Conservation (phyloP, 2,329 filamentous ascomycete genomes). For the Fusarium tricinctum region DNA sequence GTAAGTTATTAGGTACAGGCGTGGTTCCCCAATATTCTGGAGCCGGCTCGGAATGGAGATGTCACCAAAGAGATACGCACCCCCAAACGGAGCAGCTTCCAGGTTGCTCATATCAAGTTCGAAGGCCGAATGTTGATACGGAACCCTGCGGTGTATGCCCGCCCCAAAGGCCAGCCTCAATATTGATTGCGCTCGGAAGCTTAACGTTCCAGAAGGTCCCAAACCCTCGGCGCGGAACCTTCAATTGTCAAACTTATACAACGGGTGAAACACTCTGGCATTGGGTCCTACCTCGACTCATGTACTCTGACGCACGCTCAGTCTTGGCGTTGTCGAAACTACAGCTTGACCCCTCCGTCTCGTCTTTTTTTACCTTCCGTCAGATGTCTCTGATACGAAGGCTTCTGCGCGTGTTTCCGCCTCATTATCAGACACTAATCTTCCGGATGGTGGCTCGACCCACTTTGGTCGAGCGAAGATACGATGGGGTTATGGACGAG, state of each 20-base stretch:
- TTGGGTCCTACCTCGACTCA: conserved; percentile 28
- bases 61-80: conserved; percentile 36
- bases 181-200: conserved; percentile 37
- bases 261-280: conserved; percentile 46
- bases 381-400: conserved; percentile 36
- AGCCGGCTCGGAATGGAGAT: conserved; percentile 43
- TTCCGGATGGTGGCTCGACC: conserved; percentile 20
- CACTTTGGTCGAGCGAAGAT: conserved; percentile 27
- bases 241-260: conserved; percentile 34
- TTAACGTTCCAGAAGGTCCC: conserved; percentile 49
- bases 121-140: conserved; percentile 14
- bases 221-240: conserved; percentile 27
- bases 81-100: conserved; percentile 38
- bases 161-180: conserved; percentile 36
- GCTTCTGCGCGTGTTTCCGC: conserved; percentile 34
- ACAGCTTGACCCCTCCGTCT: conserved; percentile 32
- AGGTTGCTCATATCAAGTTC: conserved; percentile 17
- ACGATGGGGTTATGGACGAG: conserved; percentile 27
- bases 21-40: conserved; percentile 44
- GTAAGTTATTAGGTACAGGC: conserved; percentile 13
- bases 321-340: conserved; percentile 25
- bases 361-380: conserved; percentile 25
- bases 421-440: conserved; percentile 30
- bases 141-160: conserved; percentile 22
- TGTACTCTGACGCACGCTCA: conserved; percentile 25